Conservation (phyloP, 2,329 filamentous ascomycete species). For the Calonectria pseudoturangicola region DNA sequence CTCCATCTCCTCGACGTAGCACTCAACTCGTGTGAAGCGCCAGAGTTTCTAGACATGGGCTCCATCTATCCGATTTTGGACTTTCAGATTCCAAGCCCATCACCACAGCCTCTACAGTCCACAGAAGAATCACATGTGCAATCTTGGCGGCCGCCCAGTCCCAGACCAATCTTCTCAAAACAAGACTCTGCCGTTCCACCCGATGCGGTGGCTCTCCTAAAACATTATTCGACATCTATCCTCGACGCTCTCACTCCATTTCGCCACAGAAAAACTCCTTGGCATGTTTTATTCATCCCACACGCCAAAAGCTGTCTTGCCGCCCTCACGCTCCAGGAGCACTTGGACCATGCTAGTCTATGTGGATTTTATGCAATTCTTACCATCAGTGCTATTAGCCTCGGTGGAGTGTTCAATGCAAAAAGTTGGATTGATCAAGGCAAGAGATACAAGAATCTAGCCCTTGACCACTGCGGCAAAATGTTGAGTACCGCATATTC, state of each 20-base stretch:
- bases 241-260: background rate
- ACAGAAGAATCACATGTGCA: background rate
- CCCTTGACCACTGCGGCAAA: background rate
- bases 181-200: background rate
- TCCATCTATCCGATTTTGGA: background rate
- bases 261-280: background rate
- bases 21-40: background rate
- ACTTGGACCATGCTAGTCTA: background rate
- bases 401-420: background rate
- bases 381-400: background rate
- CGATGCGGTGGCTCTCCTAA: background rate
- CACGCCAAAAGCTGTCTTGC: constrained; percentile 1
- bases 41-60: background rate
- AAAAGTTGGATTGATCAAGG: background rate
- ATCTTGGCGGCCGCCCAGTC: background rate
- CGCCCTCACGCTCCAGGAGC: background rate
- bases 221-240: background rate
- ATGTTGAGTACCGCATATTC: background rate
- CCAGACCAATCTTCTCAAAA: background rate
- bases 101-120: background rate
- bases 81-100: background rate
- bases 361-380: constrained; percentile 7
- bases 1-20: constrained; percentile 6
- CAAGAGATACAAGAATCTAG: background rate
- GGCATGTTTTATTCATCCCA: background rate